Evolutionary conservation across 257 asterid species (phyloP).

Genomic region (Ballota nigra): DNA sequence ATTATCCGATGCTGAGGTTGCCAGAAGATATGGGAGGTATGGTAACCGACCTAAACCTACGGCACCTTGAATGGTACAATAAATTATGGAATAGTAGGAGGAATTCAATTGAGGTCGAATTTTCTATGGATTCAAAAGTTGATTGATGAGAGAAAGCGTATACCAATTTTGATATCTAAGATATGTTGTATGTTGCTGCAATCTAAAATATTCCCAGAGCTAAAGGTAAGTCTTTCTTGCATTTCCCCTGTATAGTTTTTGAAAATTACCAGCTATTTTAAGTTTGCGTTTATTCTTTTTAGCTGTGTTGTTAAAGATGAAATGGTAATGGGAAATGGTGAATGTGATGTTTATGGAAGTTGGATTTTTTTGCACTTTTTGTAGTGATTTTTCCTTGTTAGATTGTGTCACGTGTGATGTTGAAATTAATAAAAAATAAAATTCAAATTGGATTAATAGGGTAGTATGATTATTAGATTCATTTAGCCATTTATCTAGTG

Average conservation of each 20-base stretch:
- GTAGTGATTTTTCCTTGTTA: neutral
- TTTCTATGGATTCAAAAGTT: neutral
- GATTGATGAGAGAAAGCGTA: neutral
- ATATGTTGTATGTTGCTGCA: neutral
- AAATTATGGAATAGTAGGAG: neutral
- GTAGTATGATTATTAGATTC: too few species aligned
- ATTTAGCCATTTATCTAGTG: too few species aligned
- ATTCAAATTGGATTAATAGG: neutral
- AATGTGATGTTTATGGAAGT: neutral
- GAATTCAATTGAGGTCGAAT: neutral
- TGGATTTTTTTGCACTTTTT: neutral
- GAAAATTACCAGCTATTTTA: neutral
- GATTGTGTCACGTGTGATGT: neutral
- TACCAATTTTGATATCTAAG: constrained; percentile 5
- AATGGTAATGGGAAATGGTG: neutral
- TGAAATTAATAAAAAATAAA: too few species aligned
- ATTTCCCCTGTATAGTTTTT: neutral
- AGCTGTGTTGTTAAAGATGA: neutral
- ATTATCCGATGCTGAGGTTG: constrained; percentile 50
- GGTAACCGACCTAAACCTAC: constrained; percentile 23
- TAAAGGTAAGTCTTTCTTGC: neutral
- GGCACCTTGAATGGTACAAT: constrained; percentile 21
- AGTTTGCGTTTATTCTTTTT: neutral
- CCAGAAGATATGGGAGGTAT: constrained; percentile 45
- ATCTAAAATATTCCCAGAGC: neutral